Evolutionary conservation across 1,284 basidiomycete genomes (phyloP), one percentile per base, ranked within the genome.

Genomic region (Fomitiporia mediterranea): DNA sequence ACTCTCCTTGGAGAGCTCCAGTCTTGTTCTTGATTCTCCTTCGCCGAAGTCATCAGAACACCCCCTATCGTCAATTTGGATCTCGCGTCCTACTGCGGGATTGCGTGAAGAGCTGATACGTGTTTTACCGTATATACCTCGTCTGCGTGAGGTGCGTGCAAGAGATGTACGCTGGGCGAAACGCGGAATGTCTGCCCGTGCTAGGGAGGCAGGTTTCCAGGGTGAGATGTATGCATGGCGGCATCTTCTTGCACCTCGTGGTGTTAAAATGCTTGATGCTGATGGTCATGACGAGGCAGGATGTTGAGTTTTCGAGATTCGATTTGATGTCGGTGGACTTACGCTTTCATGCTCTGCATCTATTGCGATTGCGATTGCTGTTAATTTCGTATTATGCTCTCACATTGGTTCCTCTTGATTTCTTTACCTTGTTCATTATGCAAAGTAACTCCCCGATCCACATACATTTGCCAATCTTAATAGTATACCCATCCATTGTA

Each of bases 141-240:
- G 70, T n/a, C 70, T 89, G 25, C 66, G 70, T 43, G 73, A 77
- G 8, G 70, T 90, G 27, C 76, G 84, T n/a, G 73, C 77, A 27
- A 74, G 85, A 53, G 86, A 89, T 61, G 76, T 88, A 19, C 79
- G 80, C 34, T 90, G 88, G 86, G 68, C 90, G 37, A 72, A 83
- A 53, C 76, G 75, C 50, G 86, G 86, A 0, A 77, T 90, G 68
- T 82, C 77, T 9, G 69, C 70, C 1, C 73, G 75, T 57, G 88
- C 88, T 23, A 80, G 80, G 62, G 81, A 79, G 59, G 79, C 87
- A 2, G 88, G 88, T 2, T 78, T 89, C 11, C 87, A 89, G 68
- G 88, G 88, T 40, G 84, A 89, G 67, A 84, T 90, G 81, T 72
- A 75, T 59, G 77, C 82, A 52, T 91, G 88, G 88, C 74, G 75